Conservation (phyloP, 805 yeast species). For the Saccharomycopsis javanensis region DNA sequence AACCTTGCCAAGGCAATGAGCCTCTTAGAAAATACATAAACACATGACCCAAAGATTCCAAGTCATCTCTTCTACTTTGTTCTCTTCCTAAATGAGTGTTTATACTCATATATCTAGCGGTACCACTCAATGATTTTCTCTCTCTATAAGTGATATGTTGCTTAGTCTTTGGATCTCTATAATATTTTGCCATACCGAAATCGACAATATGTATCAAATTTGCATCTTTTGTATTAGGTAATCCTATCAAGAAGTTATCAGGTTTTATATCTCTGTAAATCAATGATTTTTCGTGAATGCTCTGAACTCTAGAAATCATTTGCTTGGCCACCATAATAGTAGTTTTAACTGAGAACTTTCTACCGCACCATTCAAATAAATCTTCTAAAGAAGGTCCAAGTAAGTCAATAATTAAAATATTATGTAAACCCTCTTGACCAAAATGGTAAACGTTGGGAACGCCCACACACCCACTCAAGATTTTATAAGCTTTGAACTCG, state of each 20-base stretch:
- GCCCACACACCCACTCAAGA: constrained; percentile 57
- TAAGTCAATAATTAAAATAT: constrained; percentile 65
- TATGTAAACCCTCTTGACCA: constrained; percentile 79
- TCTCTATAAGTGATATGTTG: constrained; percentile 79
- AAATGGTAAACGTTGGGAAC: constrained; percentile 79
- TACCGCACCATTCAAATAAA: constrained; percentile 80
- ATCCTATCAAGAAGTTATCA: constrained; percentile 68
- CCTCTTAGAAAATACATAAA: constrained; percentile 73
- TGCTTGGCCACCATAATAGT: constrained; percentile 68
- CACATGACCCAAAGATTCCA: constrained; percentile 75
- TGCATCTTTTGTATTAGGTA: constrained; percentile 48
- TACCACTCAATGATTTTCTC: constrained; percentile 70
- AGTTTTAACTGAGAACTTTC: constrained; percentile 61
- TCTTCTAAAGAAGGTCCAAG: constrained; percentile 78
- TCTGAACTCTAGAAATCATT: constrained; percentile 64
- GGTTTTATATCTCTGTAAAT: constrained; percentile 80
- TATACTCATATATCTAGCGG: constrained; percentile 81
- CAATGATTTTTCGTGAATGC: constrained; percentile 66
- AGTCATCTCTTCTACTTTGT: constrained; percentile 74
- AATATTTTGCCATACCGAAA: constrained; percentile 83
- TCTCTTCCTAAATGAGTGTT: constrained; percentile 83
- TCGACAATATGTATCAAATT: constrained; percentile 68
- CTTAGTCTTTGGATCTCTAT: constrained; percentile 68
- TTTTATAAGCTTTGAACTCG: constrained; percentile 70
- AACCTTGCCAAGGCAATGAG: constrained; percentile 83